Conservation (phyloP, 2,329 filamentous ascomycete species). For the Stemphylium lycopersici region DNA sequence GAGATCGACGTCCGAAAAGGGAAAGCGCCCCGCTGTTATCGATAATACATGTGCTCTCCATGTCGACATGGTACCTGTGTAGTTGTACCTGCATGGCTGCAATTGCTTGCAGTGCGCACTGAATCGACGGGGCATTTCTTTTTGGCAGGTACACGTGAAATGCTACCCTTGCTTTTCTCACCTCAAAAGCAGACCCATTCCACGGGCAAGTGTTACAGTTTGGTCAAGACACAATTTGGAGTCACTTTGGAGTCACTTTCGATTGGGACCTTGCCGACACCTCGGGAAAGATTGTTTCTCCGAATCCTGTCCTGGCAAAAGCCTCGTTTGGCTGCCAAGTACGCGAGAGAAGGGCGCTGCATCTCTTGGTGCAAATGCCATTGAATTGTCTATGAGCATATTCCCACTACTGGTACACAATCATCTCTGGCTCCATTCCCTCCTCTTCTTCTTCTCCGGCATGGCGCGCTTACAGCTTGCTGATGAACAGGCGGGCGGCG, state of each 20-base stretch:
- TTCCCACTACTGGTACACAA: conserved; percentile 44
- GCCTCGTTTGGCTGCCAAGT: not conserved
- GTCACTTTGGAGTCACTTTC: not conserved
- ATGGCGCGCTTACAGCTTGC: conserved; percentile 49
- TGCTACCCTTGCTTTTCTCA: too few relatives aligned
- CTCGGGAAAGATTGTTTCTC: not conserved
- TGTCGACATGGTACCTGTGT: not conserved
- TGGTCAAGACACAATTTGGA: not conserved
- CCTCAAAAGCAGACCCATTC: not conserved
- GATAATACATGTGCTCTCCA: conserved; percentile 3
- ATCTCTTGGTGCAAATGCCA: conserved; percentile 23
- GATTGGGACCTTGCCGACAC: not conserved
- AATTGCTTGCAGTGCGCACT: not conserved
- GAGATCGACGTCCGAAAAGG: not conserved
- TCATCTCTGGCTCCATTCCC: conserved; percentile 15
- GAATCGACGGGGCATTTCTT: too few relatives aligned
- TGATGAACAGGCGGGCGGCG: conserved; percentile 52
- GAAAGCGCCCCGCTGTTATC: conserved; percentile 10
- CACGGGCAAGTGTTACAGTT: too few relatives aligned
- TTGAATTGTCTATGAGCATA: conserved; percentile 47
- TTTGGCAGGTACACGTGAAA: too few relatives aligned
- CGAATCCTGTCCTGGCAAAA: not conserved
- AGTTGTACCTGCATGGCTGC: not conserved
- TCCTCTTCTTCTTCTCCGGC: not conserved
- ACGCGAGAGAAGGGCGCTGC: not conserved